phyloP scores from a whole-genome alignment of 495 filamentous ascomycete genomes.

The Trichoderma parareesei region DNA sequence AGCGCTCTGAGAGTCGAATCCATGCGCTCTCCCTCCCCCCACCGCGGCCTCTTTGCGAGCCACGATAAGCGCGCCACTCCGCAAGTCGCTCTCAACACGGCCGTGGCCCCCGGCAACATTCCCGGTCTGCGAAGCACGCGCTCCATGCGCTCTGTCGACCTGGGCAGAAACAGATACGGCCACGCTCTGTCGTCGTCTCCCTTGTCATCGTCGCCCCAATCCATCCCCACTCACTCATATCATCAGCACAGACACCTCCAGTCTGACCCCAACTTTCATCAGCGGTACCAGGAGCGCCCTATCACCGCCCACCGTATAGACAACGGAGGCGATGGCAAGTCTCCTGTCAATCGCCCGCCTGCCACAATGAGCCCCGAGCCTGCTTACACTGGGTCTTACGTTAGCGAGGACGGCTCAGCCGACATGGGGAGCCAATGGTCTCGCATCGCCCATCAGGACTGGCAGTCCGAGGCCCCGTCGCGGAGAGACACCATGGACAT shows the following conservation, averaged over 20 bases:
- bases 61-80: constrained; percentile 57
- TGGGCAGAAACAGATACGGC: constrained; percentile 14
- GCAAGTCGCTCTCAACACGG: constrained; percentile 51
- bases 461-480: constrained; percentile 18
- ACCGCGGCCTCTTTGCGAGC: constrained; percentile 45
- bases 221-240: constrained; percentile 21
- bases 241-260: constrained; percentile 32
- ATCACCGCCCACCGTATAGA: constrained; percentile 34
- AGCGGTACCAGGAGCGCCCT: constrained; percentile 33
- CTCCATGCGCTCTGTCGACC: constrained; percentile 26
- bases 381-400: not conserved
- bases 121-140: constrained; percentile 39
- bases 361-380: not conserved
- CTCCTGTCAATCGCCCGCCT: not conserved
- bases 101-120: constrained; percentile 55
- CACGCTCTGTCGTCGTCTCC: constrained; percentile 26
- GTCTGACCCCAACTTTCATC: constrained; percentile 40
- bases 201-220: constrained; percentile 24
- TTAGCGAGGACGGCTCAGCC: not conserved
- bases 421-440: constrained; percentile 2
- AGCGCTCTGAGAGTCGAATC: not conserved
- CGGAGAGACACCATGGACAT: constrained; percentile 3
- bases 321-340: not conserved
- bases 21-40: constrained; percentile 45
- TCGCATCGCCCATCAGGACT: not conserved